phyloP scores from a whole-genome alignment of 2,329 filamentous ascomycete genomes.

The Cercospora janseana region DNA sequence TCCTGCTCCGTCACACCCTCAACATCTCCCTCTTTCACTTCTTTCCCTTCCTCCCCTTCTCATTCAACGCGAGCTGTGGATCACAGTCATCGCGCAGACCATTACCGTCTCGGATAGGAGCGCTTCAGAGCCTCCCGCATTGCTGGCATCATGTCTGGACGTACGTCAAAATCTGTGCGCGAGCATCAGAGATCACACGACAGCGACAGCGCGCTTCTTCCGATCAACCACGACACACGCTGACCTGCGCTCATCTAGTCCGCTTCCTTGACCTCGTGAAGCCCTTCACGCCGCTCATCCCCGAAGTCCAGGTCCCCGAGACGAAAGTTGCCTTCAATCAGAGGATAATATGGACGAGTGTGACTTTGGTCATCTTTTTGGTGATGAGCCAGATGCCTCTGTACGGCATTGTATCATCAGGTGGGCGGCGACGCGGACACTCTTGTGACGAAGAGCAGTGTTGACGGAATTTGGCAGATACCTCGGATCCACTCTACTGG shows the following conservation, averaged over 20 bases:
- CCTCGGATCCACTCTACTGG: constrained; percentile 98
- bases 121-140: constrained; percentile 14
- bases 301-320: constrained; percentile 97
- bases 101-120: no score
- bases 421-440: constrained; percentile 26
- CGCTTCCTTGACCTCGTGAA: constrained; percentile 99
- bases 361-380: constrained; percentile 93
- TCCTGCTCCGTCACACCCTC: neutral
- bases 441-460: constrained; percentile 15
- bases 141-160: constrained; percentile 21
- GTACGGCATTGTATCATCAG: constrained; percentile 97
- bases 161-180: constrained; percentile 15
- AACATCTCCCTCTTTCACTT: constrained; percentile 16
- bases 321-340: constrained; percentile 99
- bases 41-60: constrained; percentile 2
- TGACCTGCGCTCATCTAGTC: constrained; percentile 56
- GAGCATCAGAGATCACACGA: no score
- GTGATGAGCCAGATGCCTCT: constrained; percentile 99
- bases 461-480: constrained; percentile 46
- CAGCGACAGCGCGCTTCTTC: neutral
- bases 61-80: neutral
- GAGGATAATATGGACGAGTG: constrained; percentile 54
- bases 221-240: neutral
- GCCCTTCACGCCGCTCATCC: constrained; percentile 98
- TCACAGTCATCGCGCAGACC: neutral